These are phyloP conservation scores for Plasmodium ovale DNA, from an alignment of 169 alveolate genomes.

Conservation along the genomic window DNA sequence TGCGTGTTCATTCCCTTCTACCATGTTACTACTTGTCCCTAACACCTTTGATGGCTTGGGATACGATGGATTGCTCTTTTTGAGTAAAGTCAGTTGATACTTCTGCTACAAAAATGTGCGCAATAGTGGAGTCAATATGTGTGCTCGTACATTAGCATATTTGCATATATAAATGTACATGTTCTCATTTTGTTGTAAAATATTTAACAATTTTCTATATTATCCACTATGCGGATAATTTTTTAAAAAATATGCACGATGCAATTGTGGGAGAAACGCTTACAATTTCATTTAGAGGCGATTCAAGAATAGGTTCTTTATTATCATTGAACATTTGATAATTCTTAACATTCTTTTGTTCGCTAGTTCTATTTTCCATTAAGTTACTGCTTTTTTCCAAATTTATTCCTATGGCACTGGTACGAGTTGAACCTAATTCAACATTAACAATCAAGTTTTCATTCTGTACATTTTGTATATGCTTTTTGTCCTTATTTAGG, in stretches of 20 bases:
- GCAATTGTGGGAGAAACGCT: background rate
- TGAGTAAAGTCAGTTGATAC: slow-evolving; percentile 68
- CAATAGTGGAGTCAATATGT: background rate
- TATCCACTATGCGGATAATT: no score
- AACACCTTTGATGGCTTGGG: slow-evolving; percentile 33
- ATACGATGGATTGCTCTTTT: slow-evolving; percentile 35
- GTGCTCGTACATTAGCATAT: background rate
- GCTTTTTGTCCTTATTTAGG: slow-evolving; percentile 39
- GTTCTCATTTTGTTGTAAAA: no score
- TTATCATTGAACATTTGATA: background rate
- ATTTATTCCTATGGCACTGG: slow-evolving; percentile 54
- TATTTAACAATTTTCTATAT: no score
- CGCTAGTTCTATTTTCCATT: slow-evolving; percentile 17
- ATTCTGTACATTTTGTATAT: slow-evolving; percentile 11
- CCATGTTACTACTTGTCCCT: background rate
- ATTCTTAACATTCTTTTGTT: slow-evolving; percentile 18
- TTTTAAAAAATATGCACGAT: background rate
- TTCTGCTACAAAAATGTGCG: slow-evolving; percentile 20
- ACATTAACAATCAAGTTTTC: slow-evolving; percentile 30
- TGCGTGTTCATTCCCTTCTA: background rate
- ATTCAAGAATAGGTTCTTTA: slow-evolving; percentile 31
- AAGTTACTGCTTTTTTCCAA: background rate
- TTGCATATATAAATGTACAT: background rate
- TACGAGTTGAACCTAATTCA: slow-evolving; percentile 53
- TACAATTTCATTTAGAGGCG: slow-evolving; percentile 72